Evolutionary conservation across 495 filamentous ascomycete genomes (phyloP).

Genomic region (Penicillium soppii): DNA sequence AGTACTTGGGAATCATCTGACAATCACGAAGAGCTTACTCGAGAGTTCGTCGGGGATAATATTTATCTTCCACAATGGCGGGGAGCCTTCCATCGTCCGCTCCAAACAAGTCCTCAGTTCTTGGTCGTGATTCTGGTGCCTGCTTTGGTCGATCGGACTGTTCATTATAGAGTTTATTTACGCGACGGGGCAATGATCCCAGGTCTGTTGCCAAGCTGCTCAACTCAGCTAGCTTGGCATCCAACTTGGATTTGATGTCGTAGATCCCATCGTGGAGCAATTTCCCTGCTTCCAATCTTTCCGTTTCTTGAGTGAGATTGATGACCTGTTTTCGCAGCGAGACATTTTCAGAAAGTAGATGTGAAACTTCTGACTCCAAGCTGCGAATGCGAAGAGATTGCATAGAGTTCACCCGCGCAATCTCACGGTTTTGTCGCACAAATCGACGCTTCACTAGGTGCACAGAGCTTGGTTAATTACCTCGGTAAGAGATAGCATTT

Average conservation of each 20-base stretch:
- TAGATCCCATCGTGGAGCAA: conserved; percentile 53
- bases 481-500: background rate
- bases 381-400: conserved; percentile 87
- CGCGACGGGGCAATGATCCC: conserved; percentile 47
- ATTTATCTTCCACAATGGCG: conserved; percentile 80
- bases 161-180: conserved; percentile 19
- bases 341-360: conserved; percentile 84
- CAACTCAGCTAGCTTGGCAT: conserved; percentile 67
- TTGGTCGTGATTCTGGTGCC: conserved; percentile 13
- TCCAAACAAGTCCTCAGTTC: conserved; percentile 10
- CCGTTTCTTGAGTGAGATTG: conserved; percentile 66
- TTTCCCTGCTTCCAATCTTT: conserved; percentile 47
- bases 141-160: conserved; percentile 18
- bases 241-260: conserved; percentile 66
- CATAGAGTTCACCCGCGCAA: conserved; percentile 84
- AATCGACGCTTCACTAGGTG: conserved; percentile 90
- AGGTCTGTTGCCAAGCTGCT: conserved; percentile 62
- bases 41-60: conserved; percentile 68
- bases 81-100: conserved; percentile 67
- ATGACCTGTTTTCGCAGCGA: conserved; percentile 76
- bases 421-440: conserved; percentile 90
- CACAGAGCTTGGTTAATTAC: too few relatives aligned
- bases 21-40: conserved; percentile 51
- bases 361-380: conserved; percentile 80
- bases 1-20: conserved; percentile 6